phyloP scores from a whole-genome alignment of 1,284 basidiomycete species.

The Melampsora americana region DNA sequence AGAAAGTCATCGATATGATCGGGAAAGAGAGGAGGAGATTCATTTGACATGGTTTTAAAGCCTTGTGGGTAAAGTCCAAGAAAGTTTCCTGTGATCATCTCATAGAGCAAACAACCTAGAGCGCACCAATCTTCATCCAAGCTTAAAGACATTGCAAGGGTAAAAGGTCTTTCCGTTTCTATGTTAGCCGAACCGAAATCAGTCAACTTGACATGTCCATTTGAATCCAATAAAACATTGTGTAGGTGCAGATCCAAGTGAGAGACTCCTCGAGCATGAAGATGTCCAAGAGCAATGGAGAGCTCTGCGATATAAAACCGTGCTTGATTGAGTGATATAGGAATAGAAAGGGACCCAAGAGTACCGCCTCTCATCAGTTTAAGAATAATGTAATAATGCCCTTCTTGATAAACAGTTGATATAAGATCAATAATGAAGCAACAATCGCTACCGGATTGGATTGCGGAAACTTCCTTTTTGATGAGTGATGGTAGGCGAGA shows the following conservation, averaged over 20 bases:
- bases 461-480: neutral
- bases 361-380: neutral
- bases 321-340: slow-evolving; percentile 37
- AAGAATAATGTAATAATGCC: neutral
- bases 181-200: slow-evolving; percentile 50
- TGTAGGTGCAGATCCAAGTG: slow-evolving; percentile 51
- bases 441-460: neutral
- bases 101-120: neutral
- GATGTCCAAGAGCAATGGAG: slow-evolving; percentile 50
- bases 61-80: neutral
- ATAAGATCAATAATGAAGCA: neutral
- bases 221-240: slow-evolving; percentile 52
- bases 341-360: neutral
- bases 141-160: slow-evolving; percentile 49
- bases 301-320: slow-evolving; percentile 52
- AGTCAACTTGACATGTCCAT: slow-evolving; percentile 51
- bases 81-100: slow-evolving; percentile 1
- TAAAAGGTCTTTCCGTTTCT: slow-evolving; percentile 46
- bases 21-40: neutral
- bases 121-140: slow-evolving; percentile 6
- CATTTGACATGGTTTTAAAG: neutral
- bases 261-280: slow-evolving; percentile 50
- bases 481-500: neutral
- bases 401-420: neutral
- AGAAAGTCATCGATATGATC: neutral